These are phyloP conservation scores for Daldinia caldariorum DNA, from an alignment of 495 filamentous ascomycete species.

Conservation along the genomic window DNA sequence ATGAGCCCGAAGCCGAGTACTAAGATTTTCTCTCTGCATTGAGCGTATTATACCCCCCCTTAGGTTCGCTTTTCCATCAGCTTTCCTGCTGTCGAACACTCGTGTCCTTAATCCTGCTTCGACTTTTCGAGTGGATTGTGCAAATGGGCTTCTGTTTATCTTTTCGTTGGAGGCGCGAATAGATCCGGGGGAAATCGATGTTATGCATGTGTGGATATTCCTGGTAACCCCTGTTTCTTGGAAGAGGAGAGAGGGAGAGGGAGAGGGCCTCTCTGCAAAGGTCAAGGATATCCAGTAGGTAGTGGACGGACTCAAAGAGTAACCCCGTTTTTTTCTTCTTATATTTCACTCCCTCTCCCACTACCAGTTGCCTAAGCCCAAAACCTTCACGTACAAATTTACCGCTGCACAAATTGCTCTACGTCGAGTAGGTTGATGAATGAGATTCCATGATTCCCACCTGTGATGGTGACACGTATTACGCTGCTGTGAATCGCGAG, in stretches of 20 bases:
- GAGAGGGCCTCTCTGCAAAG: background rate
- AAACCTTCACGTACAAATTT: slow-evolving; percentile 12
- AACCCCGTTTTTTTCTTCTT: slow-evolving; percentile 21
- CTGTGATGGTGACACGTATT: background rate
- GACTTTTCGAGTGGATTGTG: slow-evolving; percentile 27
- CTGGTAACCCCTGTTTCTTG: slow-evolving; percentile 13
- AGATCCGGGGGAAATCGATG: slow-evolving; percentile 10
- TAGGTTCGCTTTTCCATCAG: slow-evolving; percentile 19
- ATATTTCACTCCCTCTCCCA: slow-evolving; percentile 9
- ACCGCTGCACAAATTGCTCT: slow-evolving; percentile 20
- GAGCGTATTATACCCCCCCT: slow-evolving; percentile 46
- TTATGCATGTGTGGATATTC: slow-evolving; percentile 31
- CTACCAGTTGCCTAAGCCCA: slow-evolving; percentile 3
- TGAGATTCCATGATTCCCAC: slow-evolving; percentile 33
- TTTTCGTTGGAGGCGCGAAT: slow-evolving; percentile 22
- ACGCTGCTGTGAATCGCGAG: background rate
- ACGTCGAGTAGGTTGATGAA: slow-evolving; percentile 31
- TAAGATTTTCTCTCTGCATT: slow-evolving; percentile 54
- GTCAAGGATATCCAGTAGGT: slow-evolving; percentile 6
- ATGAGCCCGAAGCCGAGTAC: slow-evolving; percentile 76
- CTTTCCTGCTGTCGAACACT: slow-evolving; percentile 28
- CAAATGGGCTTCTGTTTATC: slow-evolving; percentile 14
- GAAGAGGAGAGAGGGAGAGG: no score
- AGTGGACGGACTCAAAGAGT: slow-evolving; percentile 23
- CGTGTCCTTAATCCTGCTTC: slow-evolving; percentile 21